Evolutionary conservation across 441 rosid genomes (phyloP).

Genomic region (Geranium incanum): DNA sequence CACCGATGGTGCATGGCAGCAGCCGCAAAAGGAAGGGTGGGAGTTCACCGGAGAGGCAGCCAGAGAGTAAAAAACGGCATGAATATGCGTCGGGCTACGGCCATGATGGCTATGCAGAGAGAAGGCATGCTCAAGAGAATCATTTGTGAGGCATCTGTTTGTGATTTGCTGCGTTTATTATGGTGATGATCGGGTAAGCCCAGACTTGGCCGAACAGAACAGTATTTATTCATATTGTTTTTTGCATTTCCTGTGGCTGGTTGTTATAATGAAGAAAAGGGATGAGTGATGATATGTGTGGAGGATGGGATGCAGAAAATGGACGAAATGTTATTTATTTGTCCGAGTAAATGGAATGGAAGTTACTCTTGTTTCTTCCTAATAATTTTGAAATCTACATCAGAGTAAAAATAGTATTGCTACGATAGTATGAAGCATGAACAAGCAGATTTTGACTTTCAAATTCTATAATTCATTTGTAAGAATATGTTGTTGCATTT

Average conservation of each 20-base stretch:
- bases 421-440: too few species aligned
- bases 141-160: background rate
- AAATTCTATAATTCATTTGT: too few species aligned
- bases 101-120: background rate
- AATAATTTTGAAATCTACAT: too few species aligned
- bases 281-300: too few species aligned
- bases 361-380: too few species aligned
- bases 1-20: conserved; percentile 29
- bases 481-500: too few species aligned
- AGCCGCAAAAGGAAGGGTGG: conserved; percentile 28
- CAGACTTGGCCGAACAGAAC: conserved; percentile 4
- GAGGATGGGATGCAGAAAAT: too few species aligned
- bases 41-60: conserved; percentile 20
- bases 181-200: background rate
- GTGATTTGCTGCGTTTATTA: conserved; percentile 4
- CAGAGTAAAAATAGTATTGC: too few species aligned
- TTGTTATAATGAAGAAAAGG: too few species aligned
- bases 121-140: conserved; percentile 13
- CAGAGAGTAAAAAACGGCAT: conserved; percentile 32
- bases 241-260: background rate
- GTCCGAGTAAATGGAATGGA: too few species aligned
- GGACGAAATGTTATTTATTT: too few species aligned
- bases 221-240: background rate
- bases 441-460: too few species aligned
- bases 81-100: background rate